Percentiles rank a stretch among this genome's conserved stretches.
Conservation (phyloP, 2,329 filamentous ascomycete genomes). For the Pseudogymnoascus sp. region DNA sequence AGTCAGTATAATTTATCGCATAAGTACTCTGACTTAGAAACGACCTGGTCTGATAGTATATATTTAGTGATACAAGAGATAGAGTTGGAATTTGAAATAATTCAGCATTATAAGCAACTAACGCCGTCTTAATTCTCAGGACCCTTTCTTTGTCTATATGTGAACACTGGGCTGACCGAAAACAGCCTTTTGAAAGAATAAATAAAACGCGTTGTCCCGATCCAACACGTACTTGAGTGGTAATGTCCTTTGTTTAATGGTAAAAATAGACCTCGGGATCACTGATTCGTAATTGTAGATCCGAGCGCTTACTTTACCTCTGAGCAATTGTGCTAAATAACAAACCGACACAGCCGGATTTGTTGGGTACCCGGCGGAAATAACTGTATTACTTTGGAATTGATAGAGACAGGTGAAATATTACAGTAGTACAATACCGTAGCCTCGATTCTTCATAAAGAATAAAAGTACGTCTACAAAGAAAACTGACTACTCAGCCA, state of each 20-base stretch:
- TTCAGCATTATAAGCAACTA: too few species aligned
- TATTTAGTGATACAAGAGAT: neutral
- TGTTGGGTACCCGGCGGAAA: too few species aligned
- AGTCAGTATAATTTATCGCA: too few species aligned
- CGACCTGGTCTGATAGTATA: neutral
- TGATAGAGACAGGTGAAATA: neutral
- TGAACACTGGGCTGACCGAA: neutral
- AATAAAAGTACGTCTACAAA: neutral
- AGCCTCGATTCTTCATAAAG: neutral
- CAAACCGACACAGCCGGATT: neutral
- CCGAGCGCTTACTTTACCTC: too few species aligned
- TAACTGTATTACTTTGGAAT: neutral
- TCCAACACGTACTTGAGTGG: neutral
- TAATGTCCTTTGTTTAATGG: neutral
- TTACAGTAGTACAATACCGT: neutral
- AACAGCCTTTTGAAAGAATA: neutral
- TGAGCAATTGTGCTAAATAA: too few species aligned
- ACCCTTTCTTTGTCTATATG: neutral
- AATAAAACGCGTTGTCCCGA: neutral
- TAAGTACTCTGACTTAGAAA: too few species aligned
- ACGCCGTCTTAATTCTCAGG: neutral
- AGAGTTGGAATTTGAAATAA: neutral
- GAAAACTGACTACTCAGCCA: neutral
- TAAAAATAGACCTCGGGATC: too few species aligned
- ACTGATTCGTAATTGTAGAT: too few species aligned